Base-by-base conservation (phyloP, 768 basidiomycete genomes). In the Hemileccinum impolitum region DNA sequence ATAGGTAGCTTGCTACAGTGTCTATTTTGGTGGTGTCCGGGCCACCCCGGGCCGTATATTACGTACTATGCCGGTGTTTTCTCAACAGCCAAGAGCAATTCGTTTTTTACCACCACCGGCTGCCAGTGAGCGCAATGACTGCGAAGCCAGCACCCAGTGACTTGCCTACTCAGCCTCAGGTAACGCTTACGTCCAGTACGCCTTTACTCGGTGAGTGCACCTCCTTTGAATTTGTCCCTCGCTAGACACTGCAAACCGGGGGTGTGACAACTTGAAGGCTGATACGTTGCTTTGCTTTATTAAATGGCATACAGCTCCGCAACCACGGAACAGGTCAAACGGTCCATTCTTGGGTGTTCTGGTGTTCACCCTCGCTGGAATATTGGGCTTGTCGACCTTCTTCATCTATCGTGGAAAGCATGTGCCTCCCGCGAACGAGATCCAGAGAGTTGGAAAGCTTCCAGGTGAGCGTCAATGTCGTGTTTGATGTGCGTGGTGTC, bases 381-480 rank as follows among this genome's bases (percentile, higher is more conserved):
- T 58, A 9, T 15, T 67, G 35, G 61, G 60, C 41, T 21, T 57
- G 19, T 45, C 47, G 5, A 36, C 50, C 11, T 45, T 55, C 39
- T 14, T 69, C 23, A n/a, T 45, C 30, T 50, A 53, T 25, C 55
- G 43, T 37, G 23, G 30, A 35, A 48, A 50, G 25, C 2, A 47
- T 40, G 48, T 13, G 5, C 45, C n/a, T 31, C 9, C 38, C 37
- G 26, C 36, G 25, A 19, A 11, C 15, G 48, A 50, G 36, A 21
- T 52, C 11, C 28, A 65, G 39, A 60, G 64, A 35, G 55, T 74
- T 0, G 72, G 62, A 3, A 70, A 59, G 53, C 60, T 73, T 45
- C 72, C 72, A 37, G 68, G 71, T 70, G 56, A 50, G 65, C 36
- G 19, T 42, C 12, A 37, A 36, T 15, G 32, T 15, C 12, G 21